Conservation (phyloP, 2,329 filamentous ascomycete genomes). For the Colletotrichum camelliae region DNA sequence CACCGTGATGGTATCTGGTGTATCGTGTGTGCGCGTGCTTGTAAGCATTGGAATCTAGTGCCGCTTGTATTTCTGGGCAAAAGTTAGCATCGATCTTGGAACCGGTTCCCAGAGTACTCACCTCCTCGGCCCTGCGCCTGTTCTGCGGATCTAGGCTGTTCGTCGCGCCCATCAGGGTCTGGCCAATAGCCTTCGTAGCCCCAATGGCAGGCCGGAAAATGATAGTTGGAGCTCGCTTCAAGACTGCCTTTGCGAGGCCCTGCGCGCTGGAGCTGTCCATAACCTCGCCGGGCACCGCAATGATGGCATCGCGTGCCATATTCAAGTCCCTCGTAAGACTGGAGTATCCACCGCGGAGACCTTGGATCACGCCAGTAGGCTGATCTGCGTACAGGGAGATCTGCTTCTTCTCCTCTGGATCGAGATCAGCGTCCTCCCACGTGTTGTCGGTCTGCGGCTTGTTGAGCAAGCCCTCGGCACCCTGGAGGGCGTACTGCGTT, state of each 20-base stretch:
- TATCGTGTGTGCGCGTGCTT: not conserved
- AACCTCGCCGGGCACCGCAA: constrained; percentile 90
- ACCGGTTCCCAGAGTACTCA: constrained; percentile 56
- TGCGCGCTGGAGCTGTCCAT: constrained; percentile 85
- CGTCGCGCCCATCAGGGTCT: constrained; percentile 89
- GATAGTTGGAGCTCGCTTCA: constrained; percentile 87
- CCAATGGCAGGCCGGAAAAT: constrained; percentile 91
- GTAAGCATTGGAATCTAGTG: constrained; percentile 30
- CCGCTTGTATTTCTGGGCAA: constrained; percentile 53
- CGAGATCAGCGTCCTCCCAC: constrained; percentile 66
- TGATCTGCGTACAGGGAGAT: constrained; percentile 95
- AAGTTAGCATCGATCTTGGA: constrained; percentile 14
- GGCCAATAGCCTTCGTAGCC: constrained; percentile 84
- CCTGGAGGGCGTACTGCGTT: constrained; percentile 90
- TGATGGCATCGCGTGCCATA: constrained; percentile 86
- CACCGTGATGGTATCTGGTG: not conserved
- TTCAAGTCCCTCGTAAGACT: constrained; percentile 88
- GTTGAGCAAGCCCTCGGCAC: constrained; percentile 80
- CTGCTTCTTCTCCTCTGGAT: constrained; percentile 75
- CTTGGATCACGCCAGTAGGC: constrained; percentile 86
- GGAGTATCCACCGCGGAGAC: constrained; percentile 80
- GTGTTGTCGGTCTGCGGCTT: constrained; percentile 41
- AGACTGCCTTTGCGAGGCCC: constrained; percentile 79
- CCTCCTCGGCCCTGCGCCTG: constrained; percentile 82
- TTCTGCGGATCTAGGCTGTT: constrained; percentile 90